Conservation (phyloP, 164 flowering plant genomes). For the Liquidambar formosana region DNA sequence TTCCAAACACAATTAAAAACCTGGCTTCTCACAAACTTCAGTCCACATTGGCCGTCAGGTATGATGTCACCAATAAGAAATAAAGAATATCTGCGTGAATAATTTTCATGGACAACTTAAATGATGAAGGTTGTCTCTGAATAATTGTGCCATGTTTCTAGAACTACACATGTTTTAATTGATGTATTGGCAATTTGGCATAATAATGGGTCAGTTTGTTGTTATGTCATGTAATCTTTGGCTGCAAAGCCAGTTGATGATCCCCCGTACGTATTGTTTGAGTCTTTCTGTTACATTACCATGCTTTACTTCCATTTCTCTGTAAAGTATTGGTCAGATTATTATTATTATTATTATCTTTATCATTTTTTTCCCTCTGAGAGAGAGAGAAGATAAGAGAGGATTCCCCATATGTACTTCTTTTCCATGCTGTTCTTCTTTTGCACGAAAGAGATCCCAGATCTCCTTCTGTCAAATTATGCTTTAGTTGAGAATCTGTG, state of each 20-base stretch:
- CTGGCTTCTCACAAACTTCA: conserved; percentile 92
- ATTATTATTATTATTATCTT: too few relatives aligned
- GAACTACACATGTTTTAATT: neutral
- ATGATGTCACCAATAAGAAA: neutral
- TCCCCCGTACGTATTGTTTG: neutral
- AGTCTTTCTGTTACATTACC: too few relatives aligned
- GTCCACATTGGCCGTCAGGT: conserved; percentile 98
- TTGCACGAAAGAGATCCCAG: neutral
- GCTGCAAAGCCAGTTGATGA: neutral
- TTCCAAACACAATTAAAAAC: conserved; percentile 90
- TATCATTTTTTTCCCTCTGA: too few relatives aligned
- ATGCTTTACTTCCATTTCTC: too few relatives aligned
- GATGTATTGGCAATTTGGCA: neutral
- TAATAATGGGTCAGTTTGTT: neutral
- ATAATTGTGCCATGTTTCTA: neutral
- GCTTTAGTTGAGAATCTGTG: too few relatives aligned
- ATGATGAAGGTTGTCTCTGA: neutral
- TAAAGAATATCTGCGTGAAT: neutral
- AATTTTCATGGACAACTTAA: neutral
- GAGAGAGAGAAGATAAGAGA: too few relatives aligned
- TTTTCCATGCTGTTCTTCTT: neutral
- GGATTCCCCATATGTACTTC: too few relatives aligned
- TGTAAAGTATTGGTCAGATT: too few relatives aligned
- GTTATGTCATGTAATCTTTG: neutral
- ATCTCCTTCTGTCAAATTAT: too few relatives aligned